Conservation (phyloP, 192 early-diverging fungal species). For the Backusella liffmaniae region DNA sequence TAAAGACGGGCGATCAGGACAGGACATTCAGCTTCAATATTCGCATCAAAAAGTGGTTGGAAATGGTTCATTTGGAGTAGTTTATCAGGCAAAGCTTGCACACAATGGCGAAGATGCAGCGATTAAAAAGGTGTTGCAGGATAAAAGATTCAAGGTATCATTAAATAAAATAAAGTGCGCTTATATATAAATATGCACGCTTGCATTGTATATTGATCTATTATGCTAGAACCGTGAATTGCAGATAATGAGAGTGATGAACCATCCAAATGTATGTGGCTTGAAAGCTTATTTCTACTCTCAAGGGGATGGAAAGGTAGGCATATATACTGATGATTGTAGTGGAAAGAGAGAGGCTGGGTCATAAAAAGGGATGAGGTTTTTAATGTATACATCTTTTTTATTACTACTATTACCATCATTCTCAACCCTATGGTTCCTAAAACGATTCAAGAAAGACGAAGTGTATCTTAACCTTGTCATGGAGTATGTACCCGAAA, state of each 20-base stretch:
- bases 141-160: slow-evolving; percentile 91
- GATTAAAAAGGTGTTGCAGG: slow-evolving; percentile 97
- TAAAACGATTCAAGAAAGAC: slow-evolving; percentile 58
- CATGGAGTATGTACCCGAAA: slow-evolving; percentile 93
- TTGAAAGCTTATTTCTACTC: slow-evolving; percentile 93
- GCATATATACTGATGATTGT: background rate
- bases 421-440: background rate
- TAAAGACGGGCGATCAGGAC: slow-evolving; percentile 80
- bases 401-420: background rate
- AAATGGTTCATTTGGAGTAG: slow-evolving; percentile 97
- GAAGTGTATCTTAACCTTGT: slow-evolving; percentile 94
- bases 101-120: slow-evolving; percentile 78
- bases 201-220: no score
- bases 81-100: slow-evolving; percentile 90
- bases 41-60: slow-evolving; percentile 90
- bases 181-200: no score
- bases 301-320: slow-evolving; percentile 76
- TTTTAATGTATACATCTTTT: background rate
- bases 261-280: slow-evolving; percentile 87
- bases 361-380: background rate
- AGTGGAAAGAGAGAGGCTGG: background rate
- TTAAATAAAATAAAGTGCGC: no score
- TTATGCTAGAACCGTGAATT: slow-evolving; percentile 76
- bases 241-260: slow-evolving; percentile 86
- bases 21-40: slow-evolving; percentile 83